Evolutionary conservation across 345 rosid species (phyloP).

Genomic region (Euclidium syriacum): DNA sequence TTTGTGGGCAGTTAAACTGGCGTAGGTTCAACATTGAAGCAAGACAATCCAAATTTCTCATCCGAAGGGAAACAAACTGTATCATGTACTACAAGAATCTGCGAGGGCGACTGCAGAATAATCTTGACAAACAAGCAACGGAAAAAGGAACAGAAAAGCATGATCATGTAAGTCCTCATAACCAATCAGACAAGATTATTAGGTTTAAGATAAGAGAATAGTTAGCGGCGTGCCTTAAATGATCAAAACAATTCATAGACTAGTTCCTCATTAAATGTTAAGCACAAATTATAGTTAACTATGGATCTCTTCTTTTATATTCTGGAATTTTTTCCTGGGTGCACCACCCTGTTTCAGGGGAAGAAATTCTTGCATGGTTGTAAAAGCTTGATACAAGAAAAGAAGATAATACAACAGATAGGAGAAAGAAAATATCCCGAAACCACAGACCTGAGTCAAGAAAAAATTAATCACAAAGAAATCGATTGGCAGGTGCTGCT

Average conservation of each 20-base stretch:
- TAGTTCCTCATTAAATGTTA: too few species aligned
- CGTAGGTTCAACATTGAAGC: not conserved
- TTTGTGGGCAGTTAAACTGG: not conserved
- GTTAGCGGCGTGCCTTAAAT: too few species aligned
- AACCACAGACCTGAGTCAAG: too few species aligned
- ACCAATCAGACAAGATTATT: not conserved
- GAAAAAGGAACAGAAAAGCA: not conserved
- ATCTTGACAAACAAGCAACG: not conserved
- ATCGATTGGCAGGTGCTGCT: too few species aligned
- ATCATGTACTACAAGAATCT: not conserved
- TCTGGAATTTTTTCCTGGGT: too few species aligned
- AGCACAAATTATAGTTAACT: too few species aligned
- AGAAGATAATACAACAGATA: slow-evolving; percentile 1
- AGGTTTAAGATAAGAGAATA: too few species aligned
- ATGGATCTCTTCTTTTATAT: too few species aligned
- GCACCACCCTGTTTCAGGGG: too few species aligned
- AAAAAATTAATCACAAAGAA: too few species aligned
- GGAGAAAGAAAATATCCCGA: not conserved
- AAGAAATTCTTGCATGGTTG: not conserved
- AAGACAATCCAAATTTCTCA: not conserved
- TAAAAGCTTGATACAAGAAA: not conserved
- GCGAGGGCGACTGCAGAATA: not conserved
- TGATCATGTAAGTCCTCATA: not conserved
- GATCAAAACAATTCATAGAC: too few species aligned
- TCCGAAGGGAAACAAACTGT: not conserved